Evolutionary conservation across 1,284 basidiomycete species (phyloP), one percentile per base, ranked within the genome.

Genomic region (Agaricales sp.): DNA sequence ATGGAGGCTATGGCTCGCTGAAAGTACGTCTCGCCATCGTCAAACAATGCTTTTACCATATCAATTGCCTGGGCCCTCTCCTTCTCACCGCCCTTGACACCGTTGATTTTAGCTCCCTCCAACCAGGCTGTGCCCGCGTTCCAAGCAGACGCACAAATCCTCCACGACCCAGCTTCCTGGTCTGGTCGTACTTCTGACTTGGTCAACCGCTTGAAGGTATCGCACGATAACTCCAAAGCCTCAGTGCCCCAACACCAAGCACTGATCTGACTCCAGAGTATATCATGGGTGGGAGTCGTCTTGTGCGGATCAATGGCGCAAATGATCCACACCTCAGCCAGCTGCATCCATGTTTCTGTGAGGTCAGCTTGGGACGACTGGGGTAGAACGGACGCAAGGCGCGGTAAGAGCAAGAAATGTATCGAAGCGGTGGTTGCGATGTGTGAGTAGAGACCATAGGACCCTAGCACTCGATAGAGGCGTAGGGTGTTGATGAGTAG

Each of bases 281-380:
- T 80, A 52, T 92, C 91, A 63, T 98, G 93, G 14, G 74, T 74
- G 0, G 89, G 90, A 4, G 81, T 85, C 4, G 92, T 94, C 51
- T 76, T 72, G 62, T 98, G 94, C 1, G 94, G 93, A 61, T 97
- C 88, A 18, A 80, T 75, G 0, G 92, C 89, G 56, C 91, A 94
- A 1, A 79, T 71, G 4, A 74, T 85, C 92, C 92, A 97, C 0
- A 74, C 67, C 49, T 78, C 75, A 1, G 91, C 45, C 37, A 50
- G 16, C 23, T 12, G 46, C 44, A 50, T 48, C 38, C 49, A 48
- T 2, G 52, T 39, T 24, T 57, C 55, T n/a, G 47, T 47, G 12
- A 52, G 53, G 49, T 55, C 54, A 13, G 54, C 49, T 37, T 57
- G 25, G 50, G 51, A 18, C 51, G 53, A 1, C 68, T 71, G 2